A percentile compares a stretch with the other conserved stretches of the same genome.
Evolutionary conservation across 2,329 filamentous ascomycete species (phyloP).

Genomic region (Aspergillus sp.): DNA sequence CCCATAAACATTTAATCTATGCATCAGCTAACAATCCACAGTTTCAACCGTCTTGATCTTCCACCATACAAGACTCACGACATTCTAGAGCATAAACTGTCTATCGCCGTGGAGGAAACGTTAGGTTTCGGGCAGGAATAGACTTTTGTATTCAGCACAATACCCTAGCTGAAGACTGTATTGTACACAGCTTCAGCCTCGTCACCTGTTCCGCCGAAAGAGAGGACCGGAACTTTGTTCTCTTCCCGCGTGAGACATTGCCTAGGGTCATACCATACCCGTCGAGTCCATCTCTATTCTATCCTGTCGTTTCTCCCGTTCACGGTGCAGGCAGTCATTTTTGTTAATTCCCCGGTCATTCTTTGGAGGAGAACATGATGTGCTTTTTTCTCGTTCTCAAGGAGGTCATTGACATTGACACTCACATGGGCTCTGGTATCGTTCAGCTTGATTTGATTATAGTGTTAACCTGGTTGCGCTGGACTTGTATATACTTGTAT

Average conservation of each 20-base stretch:
- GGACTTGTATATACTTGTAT: conserved; percentile 22
- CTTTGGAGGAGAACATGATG: conserved; percentile 14
- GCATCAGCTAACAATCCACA: conserved; percentile 40
- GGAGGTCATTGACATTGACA: conserved; percentile 8
- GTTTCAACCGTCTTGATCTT: conserved; percentile 96
- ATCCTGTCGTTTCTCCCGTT: conserved; percentile 3
- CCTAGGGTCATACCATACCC: conserved; percentile 11
- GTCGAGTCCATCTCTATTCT: conserved; percentile 6
- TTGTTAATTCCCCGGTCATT: conserved; percentile 11
- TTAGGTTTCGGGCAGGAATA: conserved; percentile 99
- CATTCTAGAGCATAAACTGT: conserved; percentile 83
- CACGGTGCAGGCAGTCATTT: conserved; percentile 10
- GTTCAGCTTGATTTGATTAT: conserved; percentile 16
- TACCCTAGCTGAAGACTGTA: conserved; percentile 17
- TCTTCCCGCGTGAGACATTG: background rate
- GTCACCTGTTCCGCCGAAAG: background rate
- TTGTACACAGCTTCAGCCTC: conserved; percentile 17
- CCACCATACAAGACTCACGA: conserved; percentile 92
- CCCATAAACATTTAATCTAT: conserved; percentile 6
- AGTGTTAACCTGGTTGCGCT: conserved; percentile 14
- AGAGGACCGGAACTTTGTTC: background rate
- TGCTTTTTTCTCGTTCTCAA: background rate
- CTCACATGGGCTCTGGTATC: conserved; percentile 12
- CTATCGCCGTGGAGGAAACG: conserved; percentile 97
- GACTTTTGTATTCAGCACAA: conserved; percentile 21